A percentile compares a stretch with the other conserved stretches of the same genome.
Conservation (phyloP, 371 early-diverging fungal genomes). For the Actinomortierella wolfii region DNA sequence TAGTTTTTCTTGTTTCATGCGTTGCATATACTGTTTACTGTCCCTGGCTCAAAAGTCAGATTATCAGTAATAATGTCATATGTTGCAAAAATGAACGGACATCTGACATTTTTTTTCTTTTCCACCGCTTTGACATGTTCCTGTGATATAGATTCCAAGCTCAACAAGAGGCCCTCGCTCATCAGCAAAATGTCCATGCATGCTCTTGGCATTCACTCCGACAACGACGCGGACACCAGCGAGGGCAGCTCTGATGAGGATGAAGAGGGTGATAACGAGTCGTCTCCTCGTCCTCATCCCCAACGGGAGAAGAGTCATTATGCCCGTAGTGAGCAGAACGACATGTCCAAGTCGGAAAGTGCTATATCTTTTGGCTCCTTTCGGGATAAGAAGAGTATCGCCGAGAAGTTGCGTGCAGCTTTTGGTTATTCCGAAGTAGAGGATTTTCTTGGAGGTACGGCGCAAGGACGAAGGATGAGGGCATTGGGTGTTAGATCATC, state of each 20-base stretch:
- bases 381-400: constrained; percentile 47
- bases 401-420: constrained; percentile 62
- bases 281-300: neutral
- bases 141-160: too few relatives aligned
- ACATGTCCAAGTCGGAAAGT: constrained; percentile 15
- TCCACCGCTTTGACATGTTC: too few relatives aligned
- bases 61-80: too few relatives aligned
- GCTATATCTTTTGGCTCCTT: constrained; percentile 12
- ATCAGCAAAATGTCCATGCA: constrained; percentile 25
- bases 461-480: neutral
- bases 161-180: neutral
- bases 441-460: constrained; percentile 55
- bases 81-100: too few relatives aligned
- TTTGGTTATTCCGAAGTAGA: constrained; percentile 66
- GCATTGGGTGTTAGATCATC: neutral
- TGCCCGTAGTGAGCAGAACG: constrained; percentile 6
- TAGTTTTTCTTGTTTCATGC: too few relatives aligned
- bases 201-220: constrained; percentile 39
- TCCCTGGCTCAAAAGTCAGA: too few relatives aligned
- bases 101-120: too few relatives aligned
- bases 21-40: too few relatives aligned
- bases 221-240: constrained; percentile 17
- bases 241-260: constrained; percentile 25
- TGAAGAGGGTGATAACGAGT: neutral
- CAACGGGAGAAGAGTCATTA: constrained; percentile 2